phyloP scores from a whole-genome alignment of 1,284 basidiomycete species.

The Microbotryomycetes sp. region DNA sequence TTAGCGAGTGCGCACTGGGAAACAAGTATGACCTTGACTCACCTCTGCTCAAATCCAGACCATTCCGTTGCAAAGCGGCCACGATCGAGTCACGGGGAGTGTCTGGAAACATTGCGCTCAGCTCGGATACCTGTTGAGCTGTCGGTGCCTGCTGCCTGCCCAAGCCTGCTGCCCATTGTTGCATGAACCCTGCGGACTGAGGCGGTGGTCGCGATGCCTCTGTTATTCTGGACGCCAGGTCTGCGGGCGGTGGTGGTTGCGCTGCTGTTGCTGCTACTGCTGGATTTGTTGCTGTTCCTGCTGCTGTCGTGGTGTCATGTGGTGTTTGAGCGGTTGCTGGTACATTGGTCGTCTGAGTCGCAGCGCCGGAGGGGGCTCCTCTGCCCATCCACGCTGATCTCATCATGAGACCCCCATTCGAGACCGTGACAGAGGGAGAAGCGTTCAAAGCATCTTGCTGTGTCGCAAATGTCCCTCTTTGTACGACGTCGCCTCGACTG shows the following conservation, averaged over 20 bases:
- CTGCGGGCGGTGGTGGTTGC: background rate
- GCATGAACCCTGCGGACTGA: background rate
- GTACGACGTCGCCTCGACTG: constrained; percentile 53
- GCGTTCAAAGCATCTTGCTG: background rate
- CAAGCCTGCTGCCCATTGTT: background rate
- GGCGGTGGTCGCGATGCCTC: background rate
- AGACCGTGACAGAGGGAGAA: background rate
- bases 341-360: too few relatives aligned
- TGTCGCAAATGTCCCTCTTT: constrained; percentile 49
- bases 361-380: too few relatives aligned
- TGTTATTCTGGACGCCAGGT: too few relatives aligned
- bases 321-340: too few relatives aligned
- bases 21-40: background rate
- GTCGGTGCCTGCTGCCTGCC: background rate
- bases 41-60: constrained; percentile 10
- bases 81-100: constrained; percentile 14
- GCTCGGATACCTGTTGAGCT: constrained; percentile 21
- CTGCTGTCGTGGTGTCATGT: background rate
- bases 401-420: background rate
- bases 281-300: background rate
- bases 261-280: background rate
- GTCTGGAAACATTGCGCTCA: constrained; percentile 24
- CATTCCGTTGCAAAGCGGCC: constrained; percentile 16
- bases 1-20: background rate
- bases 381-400: constrained; percentile 10